Percentiles rank a stretch among this genome's conserved stretches.
phyloP scores from a whole-genome alignment of 805 yeast species.

The Millerago galiae region DNA sequence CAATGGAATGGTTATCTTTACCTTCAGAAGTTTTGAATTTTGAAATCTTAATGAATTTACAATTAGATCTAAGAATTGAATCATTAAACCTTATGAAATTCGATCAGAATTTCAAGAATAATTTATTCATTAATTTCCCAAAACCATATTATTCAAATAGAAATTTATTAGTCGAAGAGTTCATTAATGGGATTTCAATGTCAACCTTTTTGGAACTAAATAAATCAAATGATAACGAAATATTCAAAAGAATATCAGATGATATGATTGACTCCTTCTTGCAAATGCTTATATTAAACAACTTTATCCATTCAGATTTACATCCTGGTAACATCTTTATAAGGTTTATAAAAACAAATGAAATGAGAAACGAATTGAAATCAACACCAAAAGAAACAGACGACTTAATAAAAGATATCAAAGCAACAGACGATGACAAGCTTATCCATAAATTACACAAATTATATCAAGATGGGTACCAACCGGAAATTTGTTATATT shows the following conservation, averaged over 20 bases:
- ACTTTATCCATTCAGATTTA: constrained; percentile 92
- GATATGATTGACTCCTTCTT: constrained; percentile 86
- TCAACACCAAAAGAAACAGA: constrained; percentile 36
- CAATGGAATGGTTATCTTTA: constrained; percentile 95
- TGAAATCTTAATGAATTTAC: constrained; percentile 76
- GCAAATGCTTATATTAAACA: constrained; percentile 87
- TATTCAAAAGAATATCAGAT: constrained; percentile 68
- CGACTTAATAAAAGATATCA: constrained; percentile 24
- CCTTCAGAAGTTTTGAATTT: constrained; percentile 94
- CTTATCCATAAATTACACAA: constrained; percentile 42
- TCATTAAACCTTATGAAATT: constrained; percentile 73
- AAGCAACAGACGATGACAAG: constrained; percentile 26
- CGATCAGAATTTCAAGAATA: constrained; percentile 54
- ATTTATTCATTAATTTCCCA: constrained; percentile 70
- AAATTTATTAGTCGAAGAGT: constrained; percentile 79
- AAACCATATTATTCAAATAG: constrained; percentile 66
- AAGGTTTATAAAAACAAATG: constrained; percentile 49
- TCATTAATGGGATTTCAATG: constrained; percentile 79
- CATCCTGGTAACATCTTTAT: constrained; percentile 95
- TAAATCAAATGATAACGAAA: constrained; percentile 34
- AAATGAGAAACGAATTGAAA: constrained; percentile 23
- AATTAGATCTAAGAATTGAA: constrained; percentile 85
- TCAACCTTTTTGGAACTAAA: constrained; percentile 47
- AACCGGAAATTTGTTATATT: constrained; percentile 82
- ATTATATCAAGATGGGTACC: constrained; percentile 52